Conservation (phyloP, 116 monocot species). For the Dioscorea cayenensis region DNA sequence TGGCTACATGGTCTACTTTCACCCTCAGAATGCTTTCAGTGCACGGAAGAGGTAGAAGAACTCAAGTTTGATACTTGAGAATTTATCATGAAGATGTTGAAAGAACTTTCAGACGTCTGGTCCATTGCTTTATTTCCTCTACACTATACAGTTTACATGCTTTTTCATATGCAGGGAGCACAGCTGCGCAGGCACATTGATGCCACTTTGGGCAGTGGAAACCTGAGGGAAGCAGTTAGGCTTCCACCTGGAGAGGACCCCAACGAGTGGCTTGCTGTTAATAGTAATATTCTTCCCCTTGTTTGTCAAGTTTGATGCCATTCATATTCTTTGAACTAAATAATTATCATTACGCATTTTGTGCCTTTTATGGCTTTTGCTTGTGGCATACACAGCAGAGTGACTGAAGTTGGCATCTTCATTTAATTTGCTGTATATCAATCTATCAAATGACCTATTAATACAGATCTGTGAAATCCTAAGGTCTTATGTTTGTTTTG, state of each 20-base stretch:
- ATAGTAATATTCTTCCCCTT: slow-evolving; percentile 50
- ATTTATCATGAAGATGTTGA: background rate
- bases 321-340: background rate
- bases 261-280: slow-evolving; percentile 97
- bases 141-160: too few relatives aligned
- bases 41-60: too few relatives aligned
- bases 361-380: background rate
- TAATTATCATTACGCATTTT: background rate
- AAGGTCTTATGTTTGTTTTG: background rate
- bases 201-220: slow-evolving; percentile 96
- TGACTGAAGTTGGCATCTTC: too few relatives aligned
- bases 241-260: slow-evolving; percentile 91
- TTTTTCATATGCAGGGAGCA: slow-evolving; percentile 57
- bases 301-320: background rate
- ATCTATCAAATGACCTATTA: too few relatives aligned
- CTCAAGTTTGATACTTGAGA: background rate
- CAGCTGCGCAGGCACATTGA: slow-evolving; percentile 92
- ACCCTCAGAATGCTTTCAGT: too few relatives aligned
- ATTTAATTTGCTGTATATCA: too few relatives aligned
- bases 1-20: too few relatives aligned
- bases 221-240: slow-evolving; percentile 91
- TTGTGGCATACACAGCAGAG: too few relatives aligned
- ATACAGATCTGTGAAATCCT: too few relatives aligned
- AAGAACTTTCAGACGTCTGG: background rate
- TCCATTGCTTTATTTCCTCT: background rate